Conservation (phyloP, 768 basidiomycete genomes). For the Cystofilobasidium ferigula region DNA sequence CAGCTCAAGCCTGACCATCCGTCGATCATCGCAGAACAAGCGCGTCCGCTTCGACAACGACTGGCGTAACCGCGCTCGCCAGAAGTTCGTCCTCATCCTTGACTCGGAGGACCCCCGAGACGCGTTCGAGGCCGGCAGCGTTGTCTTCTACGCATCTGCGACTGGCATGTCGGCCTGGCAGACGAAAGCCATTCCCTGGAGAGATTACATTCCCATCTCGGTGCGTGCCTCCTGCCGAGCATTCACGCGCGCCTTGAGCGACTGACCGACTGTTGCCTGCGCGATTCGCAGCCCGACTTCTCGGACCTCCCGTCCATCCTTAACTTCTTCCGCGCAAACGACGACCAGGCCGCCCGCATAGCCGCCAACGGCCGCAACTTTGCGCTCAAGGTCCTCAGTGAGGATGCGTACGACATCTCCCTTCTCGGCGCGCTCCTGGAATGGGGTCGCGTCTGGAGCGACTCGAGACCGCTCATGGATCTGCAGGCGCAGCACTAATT, state of each 20-base stretch:
- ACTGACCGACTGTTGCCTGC: background rate
- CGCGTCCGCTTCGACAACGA: conserved; percentile 14
- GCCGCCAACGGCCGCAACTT: conserved; percentile 15
- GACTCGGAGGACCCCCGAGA: conserved; percentile 12
- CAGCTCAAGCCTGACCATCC: background rate
- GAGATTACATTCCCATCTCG: conserved; percentile 23
- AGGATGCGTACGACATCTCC: background rate
- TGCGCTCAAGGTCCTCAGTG: conserved; percentile 12
- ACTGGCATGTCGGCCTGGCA: conserved; percentile 22
- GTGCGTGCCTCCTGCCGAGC: conserved; percentile 1
- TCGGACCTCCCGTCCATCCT: conserved; percentile 23
- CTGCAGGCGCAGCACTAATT: background rate
- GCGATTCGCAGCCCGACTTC: conserved; percentile 14
- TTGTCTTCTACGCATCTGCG: conserved; percentile 15
- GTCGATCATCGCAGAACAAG: background rate
- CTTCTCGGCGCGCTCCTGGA: conserved; percentile 17
- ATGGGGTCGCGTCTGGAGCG: conserved; percentile 20
- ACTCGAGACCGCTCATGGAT: background rate
- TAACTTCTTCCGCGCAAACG: conserved; percentile 20
- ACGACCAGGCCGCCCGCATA: conserved; percentile 22
- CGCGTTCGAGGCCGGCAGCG: conserved; percentile 21
- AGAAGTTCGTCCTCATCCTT: conserved; percentile 17
- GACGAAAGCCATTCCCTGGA: conserved; percentile 23
- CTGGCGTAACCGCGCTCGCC: background rate
- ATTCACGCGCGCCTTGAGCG: too few relatives aligned